phyloP scores from a whole-genome alignment of 2,329 filamentous ascomycete genomes.

The Colletotrichum scovillei region DNA sequence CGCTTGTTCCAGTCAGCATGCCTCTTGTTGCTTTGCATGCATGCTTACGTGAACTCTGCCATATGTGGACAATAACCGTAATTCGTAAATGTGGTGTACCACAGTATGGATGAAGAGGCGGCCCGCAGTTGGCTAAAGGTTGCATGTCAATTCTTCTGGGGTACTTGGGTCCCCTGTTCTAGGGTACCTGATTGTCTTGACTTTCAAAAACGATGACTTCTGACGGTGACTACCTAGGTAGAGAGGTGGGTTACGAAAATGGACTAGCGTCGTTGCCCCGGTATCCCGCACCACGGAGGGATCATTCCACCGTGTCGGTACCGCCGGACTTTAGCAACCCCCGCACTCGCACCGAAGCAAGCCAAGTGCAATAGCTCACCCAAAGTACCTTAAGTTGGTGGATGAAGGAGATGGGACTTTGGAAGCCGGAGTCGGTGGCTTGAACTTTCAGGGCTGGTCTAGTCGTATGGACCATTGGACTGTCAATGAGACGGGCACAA shows the following conservation, averaged over 20 bases:
- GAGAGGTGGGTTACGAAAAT: not conserved
- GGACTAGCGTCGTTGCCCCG: not conserved
- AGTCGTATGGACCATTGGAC: too few relatives aligned
- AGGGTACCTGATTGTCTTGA: too few relatives aligned
- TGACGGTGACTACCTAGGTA: too few relatives aligned
- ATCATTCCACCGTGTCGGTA: not conserved
- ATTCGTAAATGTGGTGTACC: not conserved
- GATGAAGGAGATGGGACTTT: not conserved
- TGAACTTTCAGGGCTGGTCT: not conserved
- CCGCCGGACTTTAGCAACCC: not conserved
- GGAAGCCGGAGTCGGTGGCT: not conserved
- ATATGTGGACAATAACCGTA: not conserved
- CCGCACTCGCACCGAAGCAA: not conserved
- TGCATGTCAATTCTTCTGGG: too few relatives aligned
- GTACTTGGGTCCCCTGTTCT: too few relatives aligned
- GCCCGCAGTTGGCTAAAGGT: too few relatives aligned
- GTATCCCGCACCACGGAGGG: not conserved
- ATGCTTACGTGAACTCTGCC: not conserved
- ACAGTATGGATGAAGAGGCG: too few relatives aligned
- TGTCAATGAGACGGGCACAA: too few relatives aligned
- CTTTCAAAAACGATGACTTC: too few relatives aligned
- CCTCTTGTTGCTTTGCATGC: not conserved
- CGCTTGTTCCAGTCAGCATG: not conserved
- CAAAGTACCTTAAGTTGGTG: too few relatives aligned
- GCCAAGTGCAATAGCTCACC: too few relatives aligned